These are phyloP conservation scores for Calcarisporium arbuscula DNA, from an alignment of 2,329 filamentous ascomycete species.

Conservation along the genomic window DNA sequence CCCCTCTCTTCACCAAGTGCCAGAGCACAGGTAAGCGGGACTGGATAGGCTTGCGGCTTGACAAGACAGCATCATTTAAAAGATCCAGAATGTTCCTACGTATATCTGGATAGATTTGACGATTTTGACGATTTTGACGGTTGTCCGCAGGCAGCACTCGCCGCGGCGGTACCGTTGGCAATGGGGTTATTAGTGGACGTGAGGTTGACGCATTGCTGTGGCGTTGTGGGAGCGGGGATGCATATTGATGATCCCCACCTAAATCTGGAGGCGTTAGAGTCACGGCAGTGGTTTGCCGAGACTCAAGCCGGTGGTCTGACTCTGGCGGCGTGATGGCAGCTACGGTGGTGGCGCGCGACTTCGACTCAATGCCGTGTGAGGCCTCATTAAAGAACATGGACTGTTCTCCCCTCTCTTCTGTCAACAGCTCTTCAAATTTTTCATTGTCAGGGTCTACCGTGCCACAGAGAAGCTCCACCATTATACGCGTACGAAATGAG, in stretches of 20 bases:
- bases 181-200: no score
- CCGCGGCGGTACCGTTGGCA: no score
- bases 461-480: slow-evolving; percentile 5
- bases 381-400: slow-evolving; percentile 4
- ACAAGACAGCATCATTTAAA: background rate
- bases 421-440: background rate
- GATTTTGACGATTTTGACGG: no score
- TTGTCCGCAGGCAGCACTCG: no score
- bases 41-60: background rate
- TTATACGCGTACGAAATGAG: slow-evolving; percentile 2
- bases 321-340: no score
- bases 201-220: background rate
- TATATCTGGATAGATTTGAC: background rate
- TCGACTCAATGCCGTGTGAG: background rate
- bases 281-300: background rate
- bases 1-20: slow-evolving; percentile 1
- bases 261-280: background rate
- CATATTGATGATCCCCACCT: background rate
- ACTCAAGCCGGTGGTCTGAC: background rate
- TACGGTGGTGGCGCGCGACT: no score
- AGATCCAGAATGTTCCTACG: background rate
- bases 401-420: slow-evolving; percentile 2
- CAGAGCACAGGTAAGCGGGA: slow-evolving; percentile 2
- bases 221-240: background rate
- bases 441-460: slow-evolving; percentile 2